Evolutionary conservation across 176 grass and related monocot genomes (phyloP).

Genomic region (Rhynchospora pubera): DNA sequence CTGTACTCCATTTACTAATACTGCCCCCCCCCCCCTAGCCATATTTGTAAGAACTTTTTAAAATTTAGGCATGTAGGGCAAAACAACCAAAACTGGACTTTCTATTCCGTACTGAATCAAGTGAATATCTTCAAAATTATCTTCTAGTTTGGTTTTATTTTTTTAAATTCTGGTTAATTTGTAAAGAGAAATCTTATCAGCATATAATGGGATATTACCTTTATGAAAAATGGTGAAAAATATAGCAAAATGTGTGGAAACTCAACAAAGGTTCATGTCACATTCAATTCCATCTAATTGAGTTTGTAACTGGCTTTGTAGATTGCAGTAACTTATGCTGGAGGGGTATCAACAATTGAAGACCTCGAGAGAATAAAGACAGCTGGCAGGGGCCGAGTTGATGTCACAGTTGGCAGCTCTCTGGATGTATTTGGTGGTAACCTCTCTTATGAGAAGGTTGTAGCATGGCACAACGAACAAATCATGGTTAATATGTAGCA

Average conservation of each 20-base stretch:
- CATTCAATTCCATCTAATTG: neutral
- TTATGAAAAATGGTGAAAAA: neutral
- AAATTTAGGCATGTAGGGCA: neutral
- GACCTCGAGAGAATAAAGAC: constrained; percentile 84
- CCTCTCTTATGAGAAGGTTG: constrained; percentile 46
- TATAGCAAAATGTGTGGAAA: neutral
- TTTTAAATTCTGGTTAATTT: neutral
- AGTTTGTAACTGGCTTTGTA: constrained; percentile 20
- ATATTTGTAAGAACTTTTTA: neutral
- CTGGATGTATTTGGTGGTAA: constrained; percentile 79
- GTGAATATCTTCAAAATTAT: neutral
- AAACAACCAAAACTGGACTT: neutral
- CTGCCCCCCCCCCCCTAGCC: neutral
- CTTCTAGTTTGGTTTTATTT: neutral
- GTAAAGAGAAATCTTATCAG: neutral
- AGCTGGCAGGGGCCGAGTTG: constrained; percentile 54
- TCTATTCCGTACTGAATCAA: neutral
- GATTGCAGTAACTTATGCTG: constrained; percentile 81
- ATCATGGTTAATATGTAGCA: constrained; percentile 26
- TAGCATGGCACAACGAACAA: constrained; percentile 75
- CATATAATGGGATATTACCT: neutral
- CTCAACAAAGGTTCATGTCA: neutral
- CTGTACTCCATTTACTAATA: constrained; percentile 3
- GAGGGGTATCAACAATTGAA: constrained; percentile 71
- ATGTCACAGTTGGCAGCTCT: constrained; percentile 72